These are phyloP conservation scores for Tuber aestivum DNA, from an alignment of 495 filamentous ascomycete species.

Conservation along the genomic window DNA sequence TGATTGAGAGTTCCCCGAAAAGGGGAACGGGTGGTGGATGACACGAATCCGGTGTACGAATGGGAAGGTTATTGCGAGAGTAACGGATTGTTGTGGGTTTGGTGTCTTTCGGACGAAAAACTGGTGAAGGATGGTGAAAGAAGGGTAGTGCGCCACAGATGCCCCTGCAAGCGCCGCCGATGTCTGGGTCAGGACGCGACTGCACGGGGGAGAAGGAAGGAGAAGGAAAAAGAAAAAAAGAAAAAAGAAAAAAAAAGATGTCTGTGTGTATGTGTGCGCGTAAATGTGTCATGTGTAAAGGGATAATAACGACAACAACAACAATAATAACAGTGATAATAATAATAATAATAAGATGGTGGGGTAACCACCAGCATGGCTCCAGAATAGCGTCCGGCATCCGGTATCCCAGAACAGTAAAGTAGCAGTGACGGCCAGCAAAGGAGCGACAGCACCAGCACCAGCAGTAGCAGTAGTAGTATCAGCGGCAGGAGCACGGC, in stretches of 20 bases:
- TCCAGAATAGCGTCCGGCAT: background rate
- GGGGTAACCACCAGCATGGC: background rate
- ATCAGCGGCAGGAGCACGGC: background rate
- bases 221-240: too few relatives aligned
- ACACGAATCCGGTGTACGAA: background rate
- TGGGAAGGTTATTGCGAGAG: slow-evolving; percentile 5
- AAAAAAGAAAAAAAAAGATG: too few relatives aligned
- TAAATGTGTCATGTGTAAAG: background rate
- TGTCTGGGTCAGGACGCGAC: background rate
- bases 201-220: background rate
- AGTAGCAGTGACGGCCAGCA: background rate
- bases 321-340: background rate
- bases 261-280: background rate
- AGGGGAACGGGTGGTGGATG: background rate
- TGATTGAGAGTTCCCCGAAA: background rate
- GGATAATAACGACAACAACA: too few relatives aligned
- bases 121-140: background rate
- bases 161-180: slow-evolving; percentile 1
- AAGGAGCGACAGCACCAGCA: background rate
- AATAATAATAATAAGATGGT: background rate
- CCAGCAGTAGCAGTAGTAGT: background rate
- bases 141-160: background rate
- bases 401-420: background rate
- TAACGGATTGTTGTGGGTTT: background rate
- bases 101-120: slow-evolving; percentile 1